Base-by-base conservation (phyloP, 2,329 filamentous ascomycete species). In the Trichocomaceae sp. region DNA sequence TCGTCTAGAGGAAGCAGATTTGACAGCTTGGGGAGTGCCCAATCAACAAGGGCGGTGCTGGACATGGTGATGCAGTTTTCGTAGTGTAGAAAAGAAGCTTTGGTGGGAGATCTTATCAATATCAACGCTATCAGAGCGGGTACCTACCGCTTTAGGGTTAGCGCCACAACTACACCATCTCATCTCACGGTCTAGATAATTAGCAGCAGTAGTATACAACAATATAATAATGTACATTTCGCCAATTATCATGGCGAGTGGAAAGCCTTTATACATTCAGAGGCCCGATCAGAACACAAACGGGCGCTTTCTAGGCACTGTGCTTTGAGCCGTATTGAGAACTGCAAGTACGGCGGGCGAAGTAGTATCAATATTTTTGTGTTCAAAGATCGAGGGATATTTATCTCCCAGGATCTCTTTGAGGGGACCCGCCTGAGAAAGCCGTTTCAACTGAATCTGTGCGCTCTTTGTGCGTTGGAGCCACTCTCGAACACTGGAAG, bases 1-100 rank as follows among this genome's bases (percentile, higher is more conserved):
- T 95, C 84, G 35, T 95, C 90, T 10, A 97, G 78, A 7, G 90
- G 90, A 1, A 99, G 79, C 15, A 99, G 79, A 66, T 83, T 83
- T 22, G 85, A 84, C 7, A 99, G 82, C 66, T 90, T 88, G 48
- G 86, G 78, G 41, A 84, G 64, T 26, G 83, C 83, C 83, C 83
- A 86, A 29, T 65, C 60, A 50, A 72, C 64, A 15, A 80, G 64
- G 31, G 60, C 5, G 26, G 8, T 59, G 20, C 55, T 72, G 48
- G 60, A 63, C 67, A 71, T 70, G 33, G 46, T 53, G 20, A 45
- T 33, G 44, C n/a, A n/a, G 22, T 31, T 20, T 39, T 39, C 15
- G 33, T 41, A 33, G 26, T 42, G 51, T 23, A 9, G 10, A 10
- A 42, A 47, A 7, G 33, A 13, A 45, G 15, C 33, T 52, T 35